Conservation (phyloP, 2,329 filamentous ascomycete species). For the Myriosclerotinia duriaeana region DNA sequence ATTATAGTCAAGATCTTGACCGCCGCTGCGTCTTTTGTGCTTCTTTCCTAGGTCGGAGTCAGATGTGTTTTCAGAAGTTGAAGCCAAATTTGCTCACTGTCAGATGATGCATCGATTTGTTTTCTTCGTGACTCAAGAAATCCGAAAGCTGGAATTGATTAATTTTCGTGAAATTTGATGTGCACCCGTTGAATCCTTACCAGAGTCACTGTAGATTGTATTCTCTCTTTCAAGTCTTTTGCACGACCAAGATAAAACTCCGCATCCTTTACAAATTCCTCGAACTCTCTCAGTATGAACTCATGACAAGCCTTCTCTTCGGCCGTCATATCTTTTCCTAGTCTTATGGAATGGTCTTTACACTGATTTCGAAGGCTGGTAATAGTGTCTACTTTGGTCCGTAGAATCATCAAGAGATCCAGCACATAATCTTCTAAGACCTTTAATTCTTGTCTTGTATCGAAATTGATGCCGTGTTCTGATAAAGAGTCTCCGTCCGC, state of each 20-base stretch:
- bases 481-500: conserved; percentile 24
- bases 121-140: conserved; percentile 26
- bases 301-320: conserved; percentile 11
- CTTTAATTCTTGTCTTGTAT: conserved; percentile 32
- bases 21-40: conserved; percentile 33
- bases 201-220: conserved; percentile 28
- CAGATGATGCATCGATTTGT: conserved; percentile 28
- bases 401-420: conserved; percentile 31
- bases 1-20: conserved; percentile 37
- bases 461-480: conserved; percentile 30
- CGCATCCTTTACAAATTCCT: conserved; percentile 27
- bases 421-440: conserved; percentile 30
- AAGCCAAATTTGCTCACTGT: conserved; percentile 22
- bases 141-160: conserved; percentile 14
- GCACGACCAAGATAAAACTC: conserved; percentile 25
- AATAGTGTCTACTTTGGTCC: conserved; percentile 25
- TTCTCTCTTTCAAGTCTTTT: conserved; percentile 25
- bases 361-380: conserved; percentile 22
- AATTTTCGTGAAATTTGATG: neutral
- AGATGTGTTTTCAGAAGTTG: neutral
- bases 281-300: conserved; percentile 27
- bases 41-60: conserved; percentile 27
- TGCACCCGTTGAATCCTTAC: conserved; percentile 22
- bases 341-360: neutral
- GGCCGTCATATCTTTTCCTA: neutral